These are phyloP conservation scores for Picochlorum sp. DNA, from an alignment of 139 green algal genomes.

Conservation along the genomic window DNA sequence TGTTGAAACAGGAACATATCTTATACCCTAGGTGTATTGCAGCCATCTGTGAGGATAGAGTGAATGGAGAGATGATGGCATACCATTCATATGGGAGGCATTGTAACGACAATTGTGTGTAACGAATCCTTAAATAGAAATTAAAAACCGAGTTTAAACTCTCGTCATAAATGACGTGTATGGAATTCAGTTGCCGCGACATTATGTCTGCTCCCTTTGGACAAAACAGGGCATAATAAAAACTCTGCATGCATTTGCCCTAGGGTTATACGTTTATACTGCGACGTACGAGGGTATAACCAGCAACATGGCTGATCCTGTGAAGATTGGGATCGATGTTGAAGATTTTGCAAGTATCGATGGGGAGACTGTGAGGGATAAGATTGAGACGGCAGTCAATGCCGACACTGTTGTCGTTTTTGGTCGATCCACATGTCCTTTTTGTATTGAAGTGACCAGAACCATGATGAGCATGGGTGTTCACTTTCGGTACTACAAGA, in stretches of 20 bases:
- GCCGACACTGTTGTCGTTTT: constrained; percentile 25
- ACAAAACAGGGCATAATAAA: too few relatives aligned
- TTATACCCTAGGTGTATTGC: constrained; percentile 84
- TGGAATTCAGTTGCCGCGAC: too few relatives aligned
- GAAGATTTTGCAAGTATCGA: constrained; percentile 11
- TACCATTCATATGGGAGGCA: constrained; percentile 57
- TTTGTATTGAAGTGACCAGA: constrained; percentile 32
- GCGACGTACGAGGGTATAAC: too few relatives aligned
- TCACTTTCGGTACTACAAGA: constrained; percentile 13
- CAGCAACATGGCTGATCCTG: too few relatives aligned
- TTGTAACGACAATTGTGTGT: background rate
- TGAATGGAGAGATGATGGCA: constrained; percentile 83
- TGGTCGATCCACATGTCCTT: constrained; percentile 24
- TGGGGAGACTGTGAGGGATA: constrained; percentile 9
- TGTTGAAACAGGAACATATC: constrained; percentile 80
- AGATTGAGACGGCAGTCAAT: constrained; percentile 13
- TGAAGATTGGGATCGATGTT: background rate
- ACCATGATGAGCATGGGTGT: background rate
- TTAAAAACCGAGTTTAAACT: too few relatives aligned
- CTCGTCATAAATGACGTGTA: too few relatives aligned
- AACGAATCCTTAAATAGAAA: background rate
- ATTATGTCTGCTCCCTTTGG: too few relatives aligned
- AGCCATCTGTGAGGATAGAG: constrained; percentile 77
- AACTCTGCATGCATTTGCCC: too few relatives aligned
- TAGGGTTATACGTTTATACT: too few relatives aligned